Evolutionary conservation across 495 filamentous ascomycete genomes (phyloP).

Genomic region (Penicillium crystallinum): DNA sequence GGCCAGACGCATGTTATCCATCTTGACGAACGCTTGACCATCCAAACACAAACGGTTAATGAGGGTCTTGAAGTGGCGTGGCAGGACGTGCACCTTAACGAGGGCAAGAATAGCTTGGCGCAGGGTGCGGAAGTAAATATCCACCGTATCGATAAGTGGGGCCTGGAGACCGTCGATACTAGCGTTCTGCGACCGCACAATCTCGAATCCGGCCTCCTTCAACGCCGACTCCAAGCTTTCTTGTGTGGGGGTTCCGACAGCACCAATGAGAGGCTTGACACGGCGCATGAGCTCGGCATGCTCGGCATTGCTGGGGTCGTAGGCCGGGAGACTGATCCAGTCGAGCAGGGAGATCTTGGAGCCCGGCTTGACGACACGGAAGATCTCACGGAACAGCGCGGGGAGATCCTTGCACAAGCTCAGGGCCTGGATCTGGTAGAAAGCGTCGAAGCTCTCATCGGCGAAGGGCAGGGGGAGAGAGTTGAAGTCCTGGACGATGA

Average conservation of each 20-base stretch:
- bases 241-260: constrained; percentile 58
- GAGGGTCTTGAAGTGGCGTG: constrained; percentile 56
- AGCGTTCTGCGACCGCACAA: constrained; percentile 52
- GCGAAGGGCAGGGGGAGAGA: constrained; percentile 53
- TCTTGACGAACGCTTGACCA: constrained; percentile 57
- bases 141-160: constrained; percentile 56
- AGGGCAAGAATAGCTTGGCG: constrained; percentile 49
- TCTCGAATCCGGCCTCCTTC: constrained; percentile 47
- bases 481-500: constrained; percentile 56
- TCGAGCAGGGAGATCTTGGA: constrained; percentile 53
- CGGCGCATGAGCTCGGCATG: constrained; percentile 55
- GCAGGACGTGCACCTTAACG: constrained; percentile 48
- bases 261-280: constrained; percentile 59
- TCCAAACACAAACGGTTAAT: constrained; percentile 59
- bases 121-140: constrained; percentile 55
- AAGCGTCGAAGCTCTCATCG: constrained; percentile 53
- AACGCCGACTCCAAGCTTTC: constrained; percentile 48
- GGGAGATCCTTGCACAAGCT: constrained; percentile 54
- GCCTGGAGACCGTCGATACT: constrained; percentile 54
- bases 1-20: constrained; percentile 55
- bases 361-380: constrained; percentile 54
- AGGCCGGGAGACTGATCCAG: constrained; percentile 54
- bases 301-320: constrained; percentile 48
- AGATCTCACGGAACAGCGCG: constrained; percentile 49
- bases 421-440: constrained; percentile 62